Evolutionary conservation across 768 basidiomycete species (phyloP).

Genomic region (Paxillus ammoniavirescens): DNA sequence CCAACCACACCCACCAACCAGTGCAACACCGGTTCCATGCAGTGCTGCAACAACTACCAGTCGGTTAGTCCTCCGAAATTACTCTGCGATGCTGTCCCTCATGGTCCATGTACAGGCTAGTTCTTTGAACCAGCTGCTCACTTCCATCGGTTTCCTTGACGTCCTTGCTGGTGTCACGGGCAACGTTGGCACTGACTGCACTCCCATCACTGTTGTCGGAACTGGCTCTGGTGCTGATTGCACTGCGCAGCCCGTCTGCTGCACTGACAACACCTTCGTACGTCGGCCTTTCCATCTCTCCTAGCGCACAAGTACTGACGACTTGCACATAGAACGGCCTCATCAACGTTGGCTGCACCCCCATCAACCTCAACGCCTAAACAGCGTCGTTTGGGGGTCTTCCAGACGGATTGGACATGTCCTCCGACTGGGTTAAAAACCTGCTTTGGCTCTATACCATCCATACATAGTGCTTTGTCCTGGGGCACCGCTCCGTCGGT

Average conservation of each 20-base stretch:
- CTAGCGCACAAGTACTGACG: background rate
- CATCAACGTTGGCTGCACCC: conserved; percentile 6
- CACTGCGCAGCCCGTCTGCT: conserved; percentile 10
- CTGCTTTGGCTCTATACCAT: no score
- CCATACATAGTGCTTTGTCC: no score
- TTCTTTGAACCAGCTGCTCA: background rate
- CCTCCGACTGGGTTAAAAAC: no score
- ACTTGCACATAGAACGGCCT: conserved; percentile 4
- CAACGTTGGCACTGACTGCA: conserved; percentile 1
- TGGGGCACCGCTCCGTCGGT: no score
- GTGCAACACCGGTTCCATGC: conserved; percentile 9
- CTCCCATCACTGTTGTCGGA: background rate
- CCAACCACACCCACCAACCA: background rate
- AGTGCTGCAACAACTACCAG: conserved; percentile 15
- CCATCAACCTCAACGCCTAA: conserved; percentile 3
- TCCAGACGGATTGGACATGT: no score
- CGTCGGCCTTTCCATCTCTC: background rate
- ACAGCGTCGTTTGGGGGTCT: no score
- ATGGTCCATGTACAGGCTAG: background rate
- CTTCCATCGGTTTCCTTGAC: accelerated
- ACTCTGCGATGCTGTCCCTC: background rate
- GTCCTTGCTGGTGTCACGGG: conserved; percentile 3
- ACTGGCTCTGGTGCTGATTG: conserved; percentile 1
- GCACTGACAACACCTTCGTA: conserved; percentile 2
- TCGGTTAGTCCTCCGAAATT: background rate